Conservation (phyloP, 1,284 basidiomycete species). For the Pterula multifida region DNA sequence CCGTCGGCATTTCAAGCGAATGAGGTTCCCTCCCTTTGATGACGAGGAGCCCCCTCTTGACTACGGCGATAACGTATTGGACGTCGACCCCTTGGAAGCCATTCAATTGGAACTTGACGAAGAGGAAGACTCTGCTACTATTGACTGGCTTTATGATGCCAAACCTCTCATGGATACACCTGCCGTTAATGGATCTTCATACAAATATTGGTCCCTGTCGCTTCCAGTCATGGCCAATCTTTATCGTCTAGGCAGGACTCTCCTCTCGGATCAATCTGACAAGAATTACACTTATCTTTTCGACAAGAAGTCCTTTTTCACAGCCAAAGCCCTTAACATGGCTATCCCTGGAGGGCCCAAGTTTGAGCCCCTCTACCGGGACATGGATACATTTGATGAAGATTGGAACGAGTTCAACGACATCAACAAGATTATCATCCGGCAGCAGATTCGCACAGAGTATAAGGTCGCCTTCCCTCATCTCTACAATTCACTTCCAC, state of each 20-base stretch:
- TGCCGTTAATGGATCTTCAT: constrained; percentile 86
- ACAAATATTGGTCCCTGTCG: constrained; percentile 87
- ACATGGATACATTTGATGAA: constrained; percentile 96
- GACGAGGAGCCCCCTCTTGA: constrained; percentile 98
- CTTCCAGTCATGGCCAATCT: constrained; percentile 94
- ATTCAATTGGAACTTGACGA: constrained; percentile 95
- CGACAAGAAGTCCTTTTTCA: constrained; percentile 97
- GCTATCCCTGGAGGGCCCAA: constrained; percentile 98
- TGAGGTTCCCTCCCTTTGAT: constrained; percentile 99
- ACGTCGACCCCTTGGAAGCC: constrained; percentile 95
- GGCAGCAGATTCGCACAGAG: constrained; percentile 96
- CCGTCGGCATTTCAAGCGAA: constrained; percentile 97
- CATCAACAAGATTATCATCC: constrained; percentile 99
- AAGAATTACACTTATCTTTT: constrained; percentile 88
- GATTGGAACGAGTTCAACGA: constrained; percentile 99
- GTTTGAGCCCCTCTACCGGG: constrained; percentile 90
- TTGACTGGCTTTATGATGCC: constrained; percentile 99
- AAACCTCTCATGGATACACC: constrained; percentile 87
- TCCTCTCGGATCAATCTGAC: constrained; percentile 89
- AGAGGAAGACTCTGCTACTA: constrained; percentile 89
- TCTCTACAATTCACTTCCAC: constrained; percentile 95
- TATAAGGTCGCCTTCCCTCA: constrained; percentile 99
- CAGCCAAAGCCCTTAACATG: constrained; percentile 96
- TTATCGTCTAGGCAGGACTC: constrained; percentile 89
- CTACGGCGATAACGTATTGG: constrained; percentile 96